phyloP scores from a whole-genome alignment of 1,284 basidiomycete genomes.

The Amylostereum areolatum region DNA sequence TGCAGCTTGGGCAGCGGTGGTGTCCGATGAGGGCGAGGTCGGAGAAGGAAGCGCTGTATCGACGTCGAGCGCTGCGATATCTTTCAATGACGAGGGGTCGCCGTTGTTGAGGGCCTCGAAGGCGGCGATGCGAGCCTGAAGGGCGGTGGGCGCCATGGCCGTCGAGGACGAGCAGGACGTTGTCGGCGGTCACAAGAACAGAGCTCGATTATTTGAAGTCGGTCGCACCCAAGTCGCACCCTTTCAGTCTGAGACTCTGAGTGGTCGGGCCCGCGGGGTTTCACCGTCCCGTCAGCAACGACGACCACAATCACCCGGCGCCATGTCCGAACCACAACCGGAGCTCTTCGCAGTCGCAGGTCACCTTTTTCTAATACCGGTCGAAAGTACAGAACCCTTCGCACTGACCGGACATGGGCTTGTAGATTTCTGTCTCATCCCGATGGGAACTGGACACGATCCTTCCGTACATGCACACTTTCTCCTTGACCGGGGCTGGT shows the following conservation, averaged over 20 bases:
- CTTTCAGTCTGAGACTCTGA: too few relatives aligned
- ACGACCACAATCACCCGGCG: too few relatives aligned
- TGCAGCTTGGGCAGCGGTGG: slow-evolving; percentile 18
- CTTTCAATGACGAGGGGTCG: not conserved
- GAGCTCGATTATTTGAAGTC: too few relatives aligned
- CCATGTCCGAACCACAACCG: too few relatives aligned
- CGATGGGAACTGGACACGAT: slow-evolving; percentile 64
- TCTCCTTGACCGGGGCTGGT: too few relatives aligned
- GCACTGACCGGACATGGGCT: not conserved
- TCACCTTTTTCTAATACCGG: slow-evolving; percentile 9
- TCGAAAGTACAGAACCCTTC: not conserved
- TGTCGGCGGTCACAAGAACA: too few relatives aligned
- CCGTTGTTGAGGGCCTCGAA: slow-evolving; percentile 35
- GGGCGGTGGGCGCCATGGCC: slow-evolving; percentile 46
- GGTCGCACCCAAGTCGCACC: too few relatives aligned
- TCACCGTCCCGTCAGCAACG: too few relatives aligned
- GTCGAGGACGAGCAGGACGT: too few relatives aligned
- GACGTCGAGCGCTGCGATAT: too few relatives aligned
- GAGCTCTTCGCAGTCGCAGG: slow-evolving; percentile 52
- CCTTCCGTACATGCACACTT: slow-evolving; percentile 55
- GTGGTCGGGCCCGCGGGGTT: too few relatives aligned
- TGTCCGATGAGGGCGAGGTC: slow-evolving; percentile 14
- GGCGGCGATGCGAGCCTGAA: slow-evolving; percentile 54
- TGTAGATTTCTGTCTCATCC: slow-evolving; percentile 78
- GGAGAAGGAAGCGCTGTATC: slow-evolving; percentile 6